phyloP scores from a whole-genome alignment of 2,329 filamentous ascomycete species.

The Xylariaceae sp. region DNA sequence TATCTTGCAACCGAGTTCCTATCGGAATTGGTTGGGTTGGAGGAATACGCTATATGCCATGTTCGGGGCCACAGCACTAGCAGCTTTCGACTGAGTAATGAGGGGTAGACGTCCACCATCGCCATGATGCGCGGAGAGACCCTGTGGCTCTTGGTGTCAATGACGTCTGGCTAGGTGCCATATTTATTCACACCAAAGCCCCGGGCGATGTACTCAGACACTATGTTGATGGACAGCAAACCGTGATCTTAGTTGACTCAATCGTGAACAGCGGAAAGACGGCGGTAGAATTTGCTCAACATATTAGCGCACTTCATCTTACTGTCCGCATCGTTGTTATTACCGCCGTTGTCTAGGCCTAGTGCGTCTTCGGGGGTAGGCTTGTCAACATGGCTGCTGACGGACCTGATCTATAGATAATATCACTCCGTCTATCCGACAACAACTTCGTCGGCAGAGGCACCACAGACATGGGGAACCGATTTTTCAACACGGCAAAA shows the following conservation, averaged over 20 bases:
- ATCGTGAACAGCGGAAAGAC: conserved; percentile 63
- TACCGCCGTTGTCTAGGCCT: conserved; percentile 55
- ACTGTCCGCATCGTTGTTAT: conserved; percentile 36
- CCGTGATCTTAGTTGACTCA: conserved; percentile 62
- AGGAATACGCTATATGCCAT: conserved; percentile 54
- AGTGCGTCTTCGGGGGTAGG: conserved; percentile 29
- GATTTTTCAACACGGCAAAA: conserved; percentile 67
- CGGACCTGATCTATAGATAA: conserved; percentile 45
- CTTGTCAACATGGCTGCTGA: neutral
- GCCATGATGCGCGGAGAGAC: conserved; percentile 66
- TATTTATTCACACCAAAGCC: conserved; percentile 18
- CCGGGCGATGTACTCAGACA: conserved; percentile 49
- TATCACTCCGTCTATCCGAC: conserved; percentile 60
- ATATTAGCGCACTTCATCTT: conserved; percentile 48
- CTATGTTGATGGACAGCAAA: conserved; percentile 48
- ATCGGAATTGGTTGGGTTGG: conserved; percentile 53
- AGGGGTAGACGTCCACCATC: conserved; percentile 58
- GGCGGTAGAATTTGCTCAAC: conserved; percentile 53
- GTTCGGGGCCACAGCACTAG: conserved; percentile 53
- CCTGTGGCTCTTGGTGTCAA: conserved; percentile 64
- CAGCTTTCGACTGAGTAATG: conserved; percentile 54
- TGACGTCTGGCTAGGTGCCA: conserved; percentile 55
- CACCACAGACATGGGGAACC: conserved; percentile 62
- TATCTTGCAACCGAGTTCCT: conserved; percentile 60
- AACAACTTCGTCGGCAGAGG: conserved; percentile 61